A percentile compares a stretch with the other conserved stretches of the same genome.
Evolutionary conservation across 1,284 basidiomycete genomes (phyloP).

Genomic region (Papiliotrema flavescens): DNA sequence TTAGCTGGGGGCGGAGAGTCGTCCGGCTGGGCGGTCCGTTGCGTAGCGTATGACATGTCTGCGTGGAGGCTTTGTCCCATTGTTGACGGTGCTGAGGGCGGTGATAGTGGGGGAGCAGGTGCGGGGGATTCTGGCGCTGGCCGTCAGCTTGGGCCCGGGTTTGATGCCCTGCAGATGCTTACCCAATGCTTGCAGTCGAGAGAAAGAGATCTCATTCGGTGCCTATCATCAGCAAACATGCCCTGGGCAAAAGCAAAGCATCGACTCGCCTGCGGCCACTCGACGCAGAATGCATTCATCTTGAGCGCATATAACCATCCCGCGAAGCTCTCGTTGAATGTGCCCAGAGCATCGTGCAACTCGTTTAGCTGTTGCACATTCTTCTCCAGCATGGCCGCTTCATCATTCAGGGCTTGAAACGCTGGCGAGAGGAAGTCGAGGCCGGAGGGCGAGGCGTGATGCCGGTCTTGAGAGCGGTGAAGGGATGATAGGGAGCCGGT

Average conservation of each 20-base stretch:
- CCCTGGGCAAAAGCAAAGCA: background rate
- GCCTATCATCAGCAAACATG: background rate
- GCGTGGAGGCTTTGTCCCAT: background rate
- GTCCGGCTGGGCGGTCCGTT: constrained; percentile 19
- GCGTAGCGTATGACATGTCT: constrained; percentile 46
- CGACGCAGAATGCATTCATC: constrained; percentile 89
- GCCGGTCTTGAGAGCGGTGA: constrained; percentile 61
- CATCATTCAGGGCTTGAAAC: constrained; percentile 80
- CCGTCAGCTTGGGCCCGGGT: background rate
- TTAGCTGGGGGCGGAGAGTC: constrained; percentile 13
- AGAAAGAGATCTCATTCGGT: background rate
- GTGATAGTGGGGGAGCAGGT: background rate
- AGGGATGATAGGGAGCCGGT: constrained; percentile 83
- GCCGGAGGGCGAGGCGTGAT: constrained; percentile 69
- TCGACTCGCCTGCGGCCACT: constrained; percentile 75
- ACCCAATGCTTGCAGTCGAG: background rate
- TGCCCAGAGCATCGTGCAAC: constrained; percentile 70
- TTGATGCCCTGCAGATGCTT: background rate
- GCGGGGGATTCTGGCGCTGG: background rate
- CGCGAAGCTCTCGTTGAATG: constrained; percentile 90
- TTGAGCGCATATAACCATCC: constrained; percentile 87
- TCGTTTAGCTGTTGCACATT: constrained; percentile 69
- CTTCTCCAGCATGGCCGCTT: constrained; percentile 70
- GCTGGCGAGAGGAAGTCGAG: constrained; percentile 82
- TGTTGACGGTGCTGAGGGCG: background rate